Percentiles rank a stretch among this genome's conserved stretches.
phyloP scores from a whole-genome alignment of 108 stramenopile species.

The Skeletonema potamos region DNA sequence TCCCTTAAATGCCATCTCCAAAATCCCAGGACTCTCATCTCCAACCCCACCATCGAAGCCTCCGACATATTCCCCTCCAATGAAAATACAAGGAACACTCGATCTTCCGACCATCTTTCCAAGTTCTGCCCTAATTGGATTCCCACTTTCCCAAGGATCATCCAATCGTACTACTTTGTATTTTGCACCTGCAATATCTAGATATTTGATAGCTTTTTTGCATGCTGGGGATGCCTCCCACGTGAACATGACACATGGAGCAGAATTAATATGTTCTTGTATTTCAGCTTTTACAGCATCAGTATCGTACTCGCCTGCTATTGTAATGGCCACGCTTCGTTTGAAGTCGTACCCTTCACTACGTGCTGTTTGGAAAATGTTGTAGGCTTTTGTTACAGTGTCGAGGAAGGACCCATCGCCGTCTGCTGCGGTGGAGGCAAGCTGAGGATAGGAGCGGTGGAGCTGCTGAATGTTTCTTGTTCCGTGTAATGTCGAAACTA shows the following conservation, averaged over 20 bases:
- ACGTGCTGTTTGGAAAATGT: constrained; percentile 32
- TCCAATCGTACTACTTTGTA: constrained; percentile 67
- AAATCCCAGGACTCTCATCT: constrained; percentile 61
- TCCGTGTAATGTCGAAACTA: not conserved
- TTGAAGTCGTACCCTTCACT: constrained; percentile 56
- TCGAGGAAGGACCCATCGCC: constrained; percentile 24
- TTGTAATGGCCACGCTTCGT: constrained; percentile 46
- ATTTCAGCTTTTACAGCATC: constrained; percentile 40
- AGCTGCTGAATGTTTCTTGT: not conserved
- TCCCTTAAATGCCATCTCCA: constrained; percentile 68
- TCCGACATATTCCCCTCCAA: constrained; percentile 68
- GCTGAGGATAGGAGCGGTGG: not conserved
- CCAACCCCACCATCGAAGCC: constrained; percentile 69
- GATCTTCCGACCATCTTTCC: constrained; percentile 61
- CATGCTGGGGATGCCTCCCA: constrained; percentile 68
- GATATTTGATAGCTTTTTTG: constrained; percentile 61
- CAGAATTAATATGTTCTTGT: constrained; percentile 46
- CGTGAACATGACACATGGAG: constrained; percentile 61
- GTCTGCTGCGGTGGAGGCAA: constrained; percentile 4
- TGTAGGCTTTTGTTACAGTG: constrained; percentile 20
- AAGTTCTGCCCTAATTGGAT: constrained; percentile 63
- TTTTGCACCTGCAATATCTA: constrained; percentile 46
- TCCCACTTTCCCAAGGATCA: constrained; percentile 69
- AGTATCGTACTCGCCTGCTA: constrained; percentile 68
- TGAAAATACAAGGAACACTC: constrained; percentile 62